phyloP scores from a whole-genome alignment of 495 filamentous ascomycete genomes.

The Pseudoneurospora amorphoporcata region DNA sequence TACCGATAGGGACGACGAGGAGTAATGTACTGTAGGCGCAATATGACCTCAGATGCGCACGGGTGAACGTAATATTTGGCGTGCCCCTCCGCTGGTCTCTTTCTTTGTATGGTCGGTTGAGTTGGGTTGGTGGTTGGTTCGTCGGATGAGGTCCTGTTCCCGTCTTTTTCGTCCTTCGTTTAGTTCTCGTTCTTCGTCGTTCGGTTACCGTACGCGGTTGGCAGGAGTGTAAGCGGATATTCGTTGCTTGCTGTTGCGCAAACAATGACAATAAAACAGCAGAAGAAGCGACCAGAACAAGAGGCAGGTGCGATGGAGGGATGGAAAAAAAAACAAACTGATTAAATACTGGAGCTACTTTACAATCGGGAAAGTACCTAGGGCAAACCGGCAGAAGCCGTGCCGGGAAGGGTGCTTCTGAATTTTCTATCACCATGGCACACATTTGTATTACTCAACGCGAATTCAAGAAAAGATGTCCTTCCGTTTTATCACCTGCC shows the following conservation, averaged over 20 bases:
- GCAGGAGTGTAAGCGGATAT: not conserved
- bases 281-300: not conserved
- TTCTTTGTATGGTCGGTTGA: not conserved
- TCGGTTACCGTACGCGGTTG: not conserved
- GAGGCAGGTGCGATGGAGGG: not conserved
- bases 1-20: not conserved
- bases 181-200: not conserved
- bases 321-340: not conserved
- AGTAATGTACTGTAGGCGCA: not conserved
- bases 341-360: not conserved
- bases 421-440: not conserved
- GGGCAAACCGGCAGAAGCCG: not conserved
- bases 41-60: not conserved
- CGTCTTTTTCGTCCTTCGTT: not conserved
- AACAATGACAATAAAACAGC: not conserved
- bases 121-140: not conserved
- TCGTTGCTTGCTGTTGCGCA: not conserved
- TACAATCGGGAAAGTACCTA: not conserved
- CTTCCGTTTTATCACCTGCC: conserved; percentile 11
- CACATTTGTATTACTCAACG: conserved; percentile 2
- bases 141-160: not conserved
- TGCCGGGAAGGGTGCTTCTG: not conserved
- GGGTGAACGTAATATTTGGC: not conserved
- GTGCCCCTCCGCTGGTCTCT: not conserved
- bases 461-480: not conserved